phyloP scores from a whole-genome alignment of 2,329 filamentous ascomycete genomes.

The Fusarium solani-melongenae region DNA sequence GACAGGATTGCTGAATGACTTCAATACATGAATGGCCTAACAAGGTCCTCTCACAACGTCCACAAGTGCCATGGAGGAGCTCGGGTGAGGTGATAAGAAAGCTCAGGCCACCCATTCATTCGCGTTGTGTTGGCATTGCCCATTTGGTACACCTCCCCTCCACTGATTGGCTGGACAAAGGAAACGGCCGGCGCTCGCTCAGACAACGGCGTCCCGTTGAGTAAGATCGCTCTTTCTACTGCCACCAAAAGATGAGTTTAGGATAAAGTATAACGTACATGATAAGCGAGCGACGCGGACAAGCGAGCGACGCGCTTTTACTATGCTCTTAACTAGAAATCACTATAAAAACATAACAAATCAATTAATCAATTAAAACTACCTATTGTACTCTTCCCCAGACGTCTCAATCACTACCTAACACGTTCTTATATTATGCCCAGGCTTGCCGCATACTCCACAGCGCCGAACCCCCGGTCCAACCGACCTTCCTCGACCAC shows the following conservation, averaged over 20 bases:
- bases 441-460: background rate
- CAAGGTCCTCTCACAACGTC: background rate
- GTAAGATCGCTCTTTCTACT: too few species aligned
- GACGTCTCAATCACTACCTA: background rate
- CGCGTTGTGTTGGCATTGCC: background rate
- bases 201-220: too few species aligned
- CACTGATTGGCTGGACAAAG: background rate
- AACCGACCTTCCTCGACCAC: background rate
- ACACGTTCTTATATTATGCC: constrained; percentile 9
- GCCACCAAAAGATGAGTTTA: too few species aligned
- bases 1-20: background rate
- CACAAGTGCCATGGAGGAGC: background rate
- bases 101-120: background rate
- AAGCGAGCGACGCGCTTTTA: too few species aligned
- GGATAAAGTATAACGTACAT: too few species aligned
- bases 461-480: background rate
- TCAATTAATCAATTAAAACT: background rate
- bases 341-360: background rate
- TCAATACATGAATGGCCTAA: background rate
- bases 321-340: too few species aligned
- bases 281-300: too few species aligned
- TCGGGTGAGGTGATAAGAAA: background rate
- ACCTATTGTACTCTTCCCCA: constrained; percentile 2
- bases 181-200: too few species aligned
- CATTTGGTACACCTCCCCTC: background rate